Base-by-base conservation (phyloP, 257 asterid species). In the Ilex asprella region DNA sequence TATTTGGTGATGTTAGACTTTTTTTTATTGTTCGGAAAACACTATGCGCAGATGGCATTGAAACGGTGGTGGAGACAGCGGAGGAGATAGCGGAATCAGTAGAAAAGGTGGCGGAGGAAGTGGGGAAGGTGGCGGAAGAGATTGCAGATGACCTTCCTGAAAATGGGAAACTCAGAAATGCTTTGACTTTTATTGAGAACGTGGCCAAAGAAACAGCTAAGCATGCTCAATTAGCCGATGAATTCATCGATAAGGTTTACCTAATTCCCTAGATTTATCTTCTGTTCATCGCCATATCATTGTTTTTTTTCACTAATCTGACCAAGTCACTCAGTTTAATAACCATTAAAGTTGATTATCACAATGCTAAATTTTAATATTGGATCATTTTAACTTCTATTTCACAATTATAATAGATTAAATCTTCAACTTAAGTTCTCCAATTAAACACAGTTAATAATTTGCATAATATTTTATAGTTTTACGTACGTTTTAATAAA, bases 241-340 rank as follows among this genome's bases (percentile, higher is more conserved):
- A 70, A 35, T 10, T 67, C 56, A 75, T 75, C 12, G 80, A 75
- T 30, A 70, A 70, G 80, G 80, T 75, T 16, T 49, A 35, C 41
- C 41, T 8, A 21, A 21, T 21, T 21, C 27, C 27, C 27, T 21
- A 21, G 27, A 21, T 21, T 21, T 21, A 21, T 21, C 27, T 21
- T 21, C 1, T 21, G 27, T 35, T 3, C 41, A 35, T 35, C 7
- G 8, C 5, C 41, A 35, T 8, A 4, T 35, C 2, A 3, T 35
- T 35, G 1, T 35, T 8, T 35, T 35, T 35, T 35, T 35, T 35
- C 0, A 35, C 5, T 35, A 21, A 21, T 21, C 27, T 21, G 27
- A 21, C 27, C 27, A 21, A 21, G 27, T 21, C 27, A 21, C 27
- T 21, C 0, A 21, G 1, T 21, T 21, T 21, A 21, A 21, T 21